Evolutionary conservation across 2,329 filamentous ascomycete genomes (phyloP).

Genomic region (Anisogramma anomala): DNA sequence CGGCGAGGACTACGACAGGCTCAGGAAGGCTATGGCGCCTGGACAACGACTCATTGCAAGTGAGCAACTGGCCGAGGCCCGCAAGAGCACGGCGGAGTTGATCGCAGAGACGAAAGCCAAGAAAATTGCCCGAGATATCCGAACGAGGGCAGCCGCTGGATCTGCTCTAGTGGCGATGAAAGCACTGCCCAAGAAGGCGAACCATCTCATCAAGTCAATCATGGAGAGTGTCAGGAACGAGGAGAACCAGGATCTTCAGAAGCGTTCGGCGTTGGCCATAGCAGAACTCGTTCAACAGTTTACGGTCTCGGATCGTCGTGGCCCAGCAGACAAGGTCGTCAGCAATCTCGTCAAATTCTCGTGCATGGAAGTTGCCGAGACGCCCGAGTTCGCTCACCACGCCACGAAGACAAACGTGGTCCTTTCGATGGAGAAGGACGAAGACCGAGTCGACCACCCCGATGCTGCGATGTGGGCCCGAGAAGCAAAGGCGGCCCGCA

Average conservation of each 20-base stretch:
- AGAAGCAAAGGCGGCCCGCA: slow-evolving; percentile 78
- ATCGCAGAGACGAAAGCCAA: slow-evolving; percentile 69
- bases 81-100: slow-evolving; percentile 54
- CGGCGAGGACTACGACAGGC: slow-evolving; percentile 69
- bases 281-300: slow-evolving; percentile 79
- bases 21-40: slow-evolving; percentile 81
- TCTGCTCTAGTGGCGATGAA: slow-evolving; percentile 82
- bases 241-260: slow-evolving; percentile 80
- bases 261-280: slow-evolving; percentile 74
- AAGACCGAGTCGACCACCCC: slow-evolving; percentile 84
- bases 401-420: slow-evolving; percentile 68
- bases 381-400: slow-evolving; percentile 84
- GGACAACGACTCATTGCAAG: slow-evolving; percentile 76
- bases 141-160: slow-evolving; percentile 76
- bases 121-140: slow-evolving; percentile 73
- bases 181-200: slow-evolving; percentile 84
- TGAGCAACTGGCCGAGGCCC: slow-evolving; percentile 68
- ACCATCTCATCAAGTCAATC: slow-evolving; percentile 83
- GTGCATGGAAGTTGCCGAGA: slow-evolving; percentile 94
- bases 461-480: slow-evolving; percentile 83
- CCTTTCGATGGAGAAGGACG: slow-evolving; percentile 90
- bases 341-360: slow-evolving; percentile 94
- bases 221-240: slow-evolving; percentile 98
- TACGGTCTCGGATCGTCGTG: slow-evolving; percentile 64
- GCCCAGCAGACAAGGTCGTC: slow-evolving; percentile 89